Evolutionary conservation across 257 asterid species (phyloP).

Genomic region (Nemophila menziesii): DNA sequence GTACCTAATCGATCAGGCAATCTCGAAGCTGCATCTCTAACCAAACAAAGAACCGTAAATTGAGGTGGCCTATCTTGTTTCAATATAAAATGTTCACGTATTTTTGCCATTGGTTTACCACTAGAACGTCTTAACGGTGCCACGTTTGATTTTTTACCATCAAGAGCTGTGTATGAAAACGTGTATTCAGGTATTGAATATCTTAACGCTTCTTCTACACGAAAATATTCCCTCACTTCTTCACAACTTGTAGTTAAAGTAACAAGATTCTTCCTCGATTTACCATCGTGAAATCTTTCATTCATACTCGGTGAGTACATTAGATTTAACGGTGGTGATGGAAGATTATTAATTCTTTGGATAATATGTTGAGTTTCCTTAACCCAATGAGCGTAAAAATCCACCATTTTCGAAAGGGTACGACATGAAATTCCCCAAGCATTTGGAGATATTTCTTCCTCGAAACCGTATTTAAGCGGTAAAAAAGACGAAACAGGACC

Average conservation of each 20-base stretch:
- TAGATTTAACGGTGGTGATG: slow-evolving; percentile 12
- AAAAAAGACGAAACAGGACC: slow-evolving; percentile 13
- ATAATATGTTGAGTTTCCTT: slow-evolving; percentile 1
- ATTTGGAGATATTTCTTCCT: slow-evolving; percentile 1
- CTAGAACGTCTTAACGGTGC: slow-evolving; percentile 13
- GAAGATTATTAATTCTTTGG: slow-evolving; percentile 7
- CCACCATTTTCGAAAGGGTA: slow-evolving; percentile 4
- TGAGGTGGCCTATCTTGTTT: slow-evolving; percentile 18
- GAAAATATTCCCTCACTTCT: slow-evolving; percentile 18
- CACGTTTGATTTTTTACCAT: slow-evolving; percentile 17
- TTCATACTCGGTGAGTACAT: not conserved
- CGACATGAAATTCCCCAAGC: slow-evolving; percentile 16
- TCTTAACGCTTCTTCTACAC: slow-evolving; percentile 18
- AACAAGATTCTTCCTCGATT: not conserved
- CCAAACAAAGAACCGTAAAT: slow-evolving; percentile 21
- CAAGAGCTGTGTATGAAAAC: slow-evolving; percentile 15
- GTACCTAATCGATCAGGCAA: slow-evolving; percentile 20
- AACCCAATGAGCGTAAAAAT: slow-evolving; percentile 12
- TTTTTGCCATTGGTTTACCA: slow-evolving; percentile 7
- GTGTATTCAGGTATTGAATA: slow-evolving; percentile 13
- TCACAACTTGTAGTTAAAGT: slow-evolving; percentile 12
- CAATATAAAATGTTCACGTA: slow-evolving; percentile 14
- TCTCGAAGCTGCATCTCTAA: slow-evolving; percentile 26
- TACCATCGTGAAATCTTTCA: slow-evolving; percentile 7
- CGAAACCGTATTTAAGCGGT: not conserved